phyloP scores from a whole-genome alignment of 1,139 yeast species.

The Lodderomyces parapsilosis region DNA sequence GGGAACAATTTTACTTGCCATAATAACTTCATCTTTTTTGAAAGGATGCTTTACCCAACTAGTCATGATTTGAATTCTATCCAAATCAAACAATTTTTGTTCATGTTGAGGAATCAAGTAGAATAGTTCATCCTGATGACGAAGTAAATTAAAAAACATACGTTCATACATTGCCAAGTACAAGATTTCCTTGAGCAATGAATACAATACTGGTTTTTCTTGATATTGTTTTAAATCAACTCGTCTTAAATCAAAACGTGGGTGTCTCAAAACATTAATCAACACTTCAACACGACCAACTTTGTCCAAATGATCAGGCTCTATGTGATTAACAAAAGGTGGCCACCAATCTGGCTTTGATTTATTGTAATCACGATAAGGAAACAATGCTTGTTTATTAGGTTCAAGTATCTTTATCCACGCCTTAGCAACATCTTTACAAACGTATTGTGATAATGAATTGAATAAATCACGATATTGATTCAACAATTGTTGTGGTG shows the following conservation, averaged over 20 bases:
- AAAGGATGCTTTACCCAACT: constrained; percentile 15
- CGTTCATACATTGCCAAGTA: constrained; percentile 31
- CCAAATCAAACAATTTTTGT: constrained; percentile 8
- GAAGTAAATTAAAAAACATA: constrained; percentile 17
- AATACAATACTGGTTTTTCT: constrained; percentile 12
- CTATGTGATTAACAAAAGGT: constrained; percentile 51
- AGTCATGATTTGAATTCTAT: constrained; percentile 14
- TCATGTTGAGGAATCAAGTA: constrained; percentile 10
- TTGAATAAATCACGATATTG: constrained; percentile 21
- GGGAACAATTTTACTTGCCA: constrained; percentile 18
- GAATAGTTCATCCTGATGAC: constrained; percentile 9
- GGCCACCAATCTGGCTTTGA: constrained; percentile 79
- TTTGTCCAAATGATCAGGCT: constrained; percentile 72
- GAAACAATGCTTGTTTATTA: constrained; percentile 59
- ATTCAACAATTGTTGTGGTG: neutral
- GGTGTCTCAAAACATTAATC: constrained; percentile 37
- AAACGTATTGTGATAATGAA: constrained; percentile 44
- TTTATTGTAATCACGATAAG: constrained; percentile 53
- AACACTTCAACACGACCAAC: constrained; percentile 49
- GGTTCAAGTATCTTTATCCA: constrained; percentile 73
- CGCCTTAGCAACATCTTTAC: constrained; percentile 61
- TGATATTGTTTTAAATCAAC: constrained; percentile 21
- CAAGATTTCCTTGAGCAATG: constrained; percentile 25
- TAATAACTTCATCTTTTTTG: constrained; percentile 14
- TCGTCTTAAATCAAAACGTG: constrained; percentile 20